Percentiles rank a stretch among this genome's conserved stretches.
Evolutionary conservation across 2,329 filamentous ascomycete species (phyloP).

Genomic region (Colletotrichum gloeosporioides): DNA sequence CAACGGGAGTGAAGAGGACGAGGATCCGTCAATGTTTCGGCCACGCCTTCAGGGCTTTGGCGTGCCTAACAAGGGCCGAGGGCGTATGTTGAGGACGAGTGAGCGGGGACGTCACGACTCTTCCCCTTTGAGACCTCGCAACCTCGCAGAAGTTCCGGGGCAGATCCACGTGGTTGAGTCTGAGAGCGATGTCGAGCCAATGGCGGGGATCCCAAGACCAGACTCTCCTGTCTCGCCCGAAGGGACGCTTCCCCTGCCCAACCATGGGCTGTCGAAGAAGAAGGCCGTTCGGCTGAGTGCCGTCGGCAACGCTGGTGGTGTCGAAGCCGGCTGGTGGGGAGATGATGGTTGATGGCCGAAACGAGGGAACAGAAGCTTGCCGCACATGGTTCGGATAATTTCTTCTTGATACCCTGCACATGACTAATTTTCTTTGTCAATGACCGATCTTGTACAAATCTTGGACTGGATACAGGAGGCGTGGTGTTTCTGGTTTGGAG

Average conservation of each 20-base stretch:
- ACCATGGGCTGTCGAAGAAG: slow-evolving; percentile 32
- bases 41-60: neutral
- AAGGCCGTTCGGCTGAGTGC: slow-evolving; percentile 48
- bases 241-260: neutral
- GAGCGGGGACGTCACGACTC: slow-evolving; percentile 7
- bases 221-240: slow-evolving; percentile 36
- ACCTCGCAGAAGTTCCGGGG: neutral
- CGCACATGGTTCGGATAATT: slow-evolving; percentile 3
- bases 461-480: neutral
- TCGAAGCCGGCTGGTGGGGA: slow-evolving; percentile 43
- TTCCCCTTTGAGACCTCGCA: slow-evolving; percentile 4
- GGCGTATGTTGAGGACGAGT: neutral
- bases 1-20: slow-evolving; percentile 25
- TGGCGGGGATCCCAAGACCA: slow-evolving; percentile 39
- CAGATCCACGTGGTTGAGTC: slow-evolving; percentile 19
- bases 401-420: slow-evolving; percentile 24
- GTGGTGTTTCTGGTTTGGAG: neutral
- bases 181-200: slow-evolving; percentile 25
- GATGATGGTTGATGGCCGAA: slow-evolving; percentile 40
- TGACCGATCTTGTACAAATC: slow-evolving; percentile 5
- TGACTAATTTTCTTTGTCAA: slow-evolving; percentile 18
- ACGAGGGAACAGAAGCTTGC: neutral
- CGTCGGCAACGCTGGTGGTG: slow-evolving; percentile 35
- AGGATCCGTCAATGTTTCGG: slow-evolving; percentile 1
- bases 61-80: neutral